Conservation (phyloP, 441 rosid genomes). For the Codiaeum variegatum region DNA sequence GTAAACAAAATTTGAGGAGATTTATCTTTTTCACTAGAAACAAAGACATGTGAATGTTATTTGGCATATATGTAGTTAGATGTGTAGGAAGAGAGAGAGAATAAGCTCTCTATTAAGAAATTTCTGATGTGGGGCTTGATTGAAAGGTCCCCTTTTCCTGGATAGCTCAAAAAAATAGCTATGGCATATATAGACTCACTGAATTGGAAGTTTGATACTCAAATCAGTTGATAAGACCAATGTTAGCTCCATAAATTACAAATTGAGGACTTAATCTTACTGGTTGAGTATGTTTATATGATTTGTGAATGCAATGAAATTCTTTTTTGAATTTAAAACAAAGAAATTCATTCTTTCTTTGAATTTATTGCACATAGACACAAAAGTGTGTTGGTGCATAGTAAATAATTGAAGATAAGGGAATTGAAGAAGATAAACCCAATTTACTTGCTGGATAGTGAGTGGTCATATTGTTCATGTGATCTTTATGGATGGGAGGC, state of each 20-base stretch:
- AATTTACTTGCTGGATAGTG: neutral
- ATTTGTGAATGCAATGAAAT: neutral
- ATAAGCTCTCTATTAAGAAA: conserved; percentile 14
- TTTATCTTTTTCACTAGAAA: conserved; percentile 39
- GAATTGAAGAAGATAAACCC: conserved; percentile 1
- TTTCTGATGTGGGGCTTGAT: conserved; percentile 26
- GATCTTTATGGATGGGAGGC: conserved; percentile 3
- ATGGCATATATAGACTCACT: conserved; percentile 3
- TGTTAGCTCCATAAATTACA: neutral
- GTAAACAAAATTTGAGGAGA: conserved; percentile 28
- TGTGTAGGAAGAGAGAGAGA: conserved; percentile 27
- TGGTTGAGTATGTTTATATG: neutral
- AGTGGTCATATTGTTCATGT: conserved; percentile 18
- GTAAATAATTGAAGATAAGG: conserved; percentile 5
- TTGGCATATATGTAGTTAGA: conserved; percentile 43
- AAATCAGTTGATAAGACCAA: neutral
- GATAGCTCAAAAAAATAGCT: neutral
- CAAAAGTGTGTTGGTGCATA: conserved; percentile 2
- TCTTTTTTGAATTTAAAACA: neutral
- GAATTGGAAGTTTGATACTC: neutral
- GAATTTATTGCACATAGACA: conserved; percentile 18
- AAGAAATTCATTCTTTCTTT: neutral
- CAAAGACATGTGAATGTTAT: conserved; percentile 67
- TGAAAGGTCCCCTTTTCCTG: conserved; percentile 1
- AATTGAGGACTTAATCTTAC: neutral